Evolutionary conservation across 148 eudicot genomes (phyloP), one percentile per base, ranked within the genome.

Genomic region (Amaranthus hypochondriacus): DNA sequence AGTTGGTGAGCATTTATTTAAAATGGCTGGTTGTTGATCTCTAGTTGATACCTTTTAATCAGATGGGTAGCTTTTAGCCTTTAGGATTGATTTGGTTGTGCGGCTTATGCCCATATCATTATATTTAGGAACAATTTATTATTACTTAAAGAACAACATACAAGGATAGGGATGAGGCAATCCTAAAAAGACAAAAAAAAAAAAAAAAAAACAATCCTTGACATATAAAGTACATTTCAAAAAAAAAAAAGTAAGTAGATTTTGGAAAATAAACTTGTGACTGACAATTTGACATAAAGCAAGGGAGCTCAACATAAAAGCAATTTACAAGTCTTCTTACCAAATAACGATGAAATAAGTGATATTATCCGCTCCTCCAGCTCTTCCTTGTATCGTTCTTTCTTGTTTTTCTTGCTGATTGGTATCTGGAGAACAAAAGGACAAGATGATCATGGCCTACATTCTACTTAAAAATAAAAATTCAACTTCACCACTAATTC

Each of bases 291-390:
- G 55, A 48, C 47, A 79, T 53, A 5, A 42, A 56, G 18, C 10
- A 46, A 11, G 60, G 47, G 3, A 73, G 4, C 43, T 68, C 13
- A 5, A 68, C 49, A 53, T 50, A 61, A 56, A 46, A 51, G 43
- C 68, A 76, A 62, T 77, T 48, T 18, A 76, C 71, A 77, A 50
- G 79, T 63, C 78, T 56, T 74, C 96, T 86, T 84, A 95, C 99
- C 99, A 92, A 95, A 92, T 81, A 95, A 81, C 62, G 99, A 92
- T 44, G 99, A 90, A 79, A 95, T 85, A 47, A 95, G 81, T 10
- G 97, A 95, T 75, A 95, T 77, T 65, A 90, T 83, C 48, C 99
- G 96, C 85, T 95, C 99, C 81, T 92, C 99, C 71, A 95, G 59
- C 83, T 95, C 99, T 82, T 95, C 99, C 77, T 80, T 84, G 63